Base-by-base conservation (phyloP, 1,284 basidiomycete genomes). In the Puccinia polysora region DNA sequence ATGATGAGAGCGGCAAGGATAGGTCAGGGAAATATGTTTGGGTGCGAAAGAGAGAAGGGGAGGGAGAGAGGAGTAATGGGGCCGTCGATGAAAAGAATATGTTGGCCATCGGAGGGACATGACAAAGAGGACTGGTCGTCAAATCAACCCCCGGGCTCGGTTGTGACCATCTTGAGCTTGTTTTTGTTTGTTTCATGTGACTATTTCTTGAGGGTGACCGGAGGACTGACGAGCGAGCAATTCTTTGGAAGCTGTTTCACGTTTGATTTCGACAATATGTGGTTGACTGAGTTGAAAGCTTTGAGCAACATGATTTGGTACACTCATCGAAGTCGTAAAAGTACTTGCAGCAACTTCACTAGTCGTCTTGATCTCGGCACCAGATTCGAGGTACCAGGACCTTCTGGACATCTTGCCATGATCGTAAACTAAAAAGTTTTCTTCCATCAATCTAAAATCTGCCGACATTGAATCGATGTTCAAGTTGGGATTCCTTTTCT, bases 371-470 rank as follows among this genome's bases (percentile, higher is more conserved):
- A 36, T 50, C n/a, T 50, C 62, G 34, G 43, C 36, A 5, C 47
- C 45, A 34, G 62, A 38, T 76, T 88, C 86, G 30, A 88, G 88
- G 78, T 90, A 90, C 78, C 90, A 90, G 23, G 88, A 88, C 78
- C 83, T 83, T 65, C 88, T 86, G 74, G 83, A 82, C 72, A 85
- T 85, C 75, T 81, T 83, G 73, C 82, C 82, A 80, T 86, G 89
- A 80, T 91, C 88, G 77, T 90, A 91, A 14, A 88, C 82, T 60
- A 87, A 88, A 79, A 90, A 90, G 77, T 88, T 91, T 79, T 97
- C 92, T 81, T 98, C 95, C 91, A 97, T 96, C 82, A 93, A 88
- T 70, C 90, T 83, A 89, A 95, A 91, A 80, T 97, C 95, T 0
- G 86, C 85, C 72, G 88, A 90, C 72, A 97, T 81, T 63, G 87